Percentiles rank a stretch among this genome's conserved stretches.
phyloP scores from a whole-genome alignment of 768 basidiomycete genomes.

The Suillus sp. region DNA sequence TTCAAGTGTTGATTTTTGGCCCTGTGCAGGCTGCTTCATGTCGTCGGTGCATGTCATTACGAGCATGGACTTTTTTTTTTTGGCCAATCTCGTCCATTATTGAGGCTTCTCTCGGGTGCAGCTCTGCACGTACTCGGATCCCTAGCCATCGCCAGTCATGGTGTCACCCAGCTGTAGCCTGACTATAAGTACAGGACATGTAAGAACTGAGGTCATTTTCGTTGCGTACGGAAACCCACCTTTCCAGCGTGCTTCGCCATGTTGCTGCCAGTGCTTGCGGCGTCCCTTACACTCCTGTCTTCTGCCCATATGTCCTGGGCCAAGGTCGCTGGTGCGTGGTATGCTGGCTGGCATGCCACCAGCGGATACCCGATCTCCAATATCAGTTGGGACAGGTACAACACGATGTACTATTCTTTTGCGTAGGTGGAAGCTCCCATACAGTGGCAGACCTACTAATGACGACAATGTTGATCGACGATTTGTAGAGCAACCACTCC shows the following conservation, averaged over 20 bases:
- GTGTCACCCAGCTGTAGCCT: neutral
- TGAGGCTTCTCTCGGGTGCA: neutral
- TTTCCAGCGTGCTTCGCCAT: neutral
- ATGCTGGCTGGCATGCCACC: slow-evolving; percentile 10
- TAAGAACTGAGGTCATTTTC: neutral
- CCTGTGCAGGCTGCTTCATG: neutral
- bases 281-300: neutral
- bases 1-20: neutral
- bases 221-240: too few species aligned
- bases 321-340: slow-evolving; percentile 6
- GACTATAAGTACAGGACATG: neutral
- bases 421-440: slow-evolving; percentile 41
- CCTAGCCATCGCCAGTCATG: neutral
- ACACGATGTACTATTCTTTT: slow-evolving; percentile 59
- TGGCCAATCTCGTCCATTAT: neutral
- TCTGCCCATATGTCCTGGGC: neutral
- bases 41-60: neutral
- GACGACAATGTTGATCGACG: neutral
- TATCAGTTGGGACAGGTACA: slow-evolving; percentile 55
- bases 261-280: neutral
- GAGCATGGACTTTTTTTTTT: neutral
- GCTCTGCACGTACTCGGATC: slow-evolving; percentile 1
- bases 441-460: neutral
- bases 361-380: slow-evolving; percentile 44
- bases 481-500: slow-evolving; percentile 10